Evolutionary conservation across 768 basidiomycete species (phyloP), one percentile per base, ranked within the genome.

Genomic region (Guyanaporus albipodus): DNA sequence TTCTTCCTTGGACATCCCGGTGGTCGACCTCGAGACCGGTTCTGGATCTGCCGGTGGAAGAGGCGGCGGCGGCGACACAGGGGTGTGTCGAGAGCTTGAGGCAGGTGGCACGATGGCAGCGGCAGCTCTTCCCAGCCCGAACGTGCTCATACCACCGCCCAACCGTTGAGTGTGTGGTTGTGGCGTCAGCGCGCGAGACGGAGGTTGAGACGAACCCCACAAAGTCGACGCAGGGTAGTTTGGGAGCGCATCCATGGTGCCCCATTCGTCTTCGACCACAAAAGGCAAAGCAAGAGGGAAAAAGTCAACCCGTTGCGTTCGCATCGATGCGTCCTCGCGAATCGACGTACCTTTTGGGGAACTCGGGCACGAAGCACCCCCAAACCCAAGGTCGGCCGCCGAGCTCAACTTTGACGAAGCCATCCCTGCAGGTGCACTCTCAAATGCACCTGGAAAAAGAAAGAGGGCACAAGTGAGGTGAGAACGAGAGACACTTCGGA

Each of bases 1-100:
- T 56, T 94, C 92, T 65, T 96, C 95, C 64, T 92, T 96, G 22
- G 79, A 77, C 76, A 91, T 73, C 0, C 70, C 71, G 2, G 64
- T 66, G 22, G 77, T 67, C 45, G 73, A 70, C 41, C 49, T 58
- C 4, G 48, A 17, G 4, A 35, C 46, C 8, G 52, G 29, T 29
- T 60, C 48, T 1, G 56, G 19, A 17, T 60, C 60, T 9, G 33
- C 34, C 1, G 43, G 42, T 0, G 44, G 44, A 8, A 11, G 27
- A 6, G 52, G 45, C 0, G 39, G 50, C 9, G 63, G 49, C 1
- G 61, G 68, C 4, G 66, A 52, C 21, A 63, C 15, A 1, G 60
- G 62, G 3, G 67, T 68, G 8, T 58, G 46, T 32, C 31, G 31
- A n/a, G 8, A n/a, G 31, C n/a, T n/a, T n/a, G n/a, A n/a, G n/a